Base-by-base conservation (phyloP, 805 yeast species). In the Starmerella riodocensis region DNA sequence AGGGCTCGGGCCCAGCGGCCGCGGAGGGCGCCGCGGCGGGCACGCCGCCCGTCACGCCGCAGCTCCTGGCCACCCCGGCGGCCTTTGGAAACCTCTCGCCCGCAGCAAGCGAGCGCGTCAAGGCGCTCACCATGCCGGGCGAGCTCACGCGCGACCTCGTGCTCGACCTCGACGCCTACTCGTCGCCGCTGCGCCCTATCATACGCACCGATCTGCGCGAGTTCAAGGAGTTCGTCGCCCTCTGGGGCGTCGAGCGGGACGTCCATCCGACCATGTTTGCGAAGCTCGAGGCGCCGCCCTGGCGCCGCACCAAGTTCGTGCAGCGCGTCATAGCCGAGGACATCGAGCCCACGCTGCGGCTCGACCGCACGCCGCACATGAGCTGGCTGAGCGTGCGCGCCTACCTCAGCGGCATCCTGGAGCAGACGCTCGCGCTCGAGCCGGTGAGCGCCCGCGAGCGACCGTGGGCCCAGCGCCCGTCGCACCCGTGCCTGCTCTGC, bases 371-470 rank as follows among this genome's bases (percentile, higher is more conserved):
- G 0, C 74, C 77, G 2, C 75, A 78, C 14, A 57, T 77, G 36
- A 66, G 77, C 21, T 76, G 76, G 73, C 67, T 76, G 41, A 72
- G 66, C 36, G 69, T 72, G 45, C 67, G 80, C 40, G 61, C 74
- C 11, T 68, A 86, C 40, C 64, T 85, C 66, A 59, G 66, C 33
- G 69, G 76, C 14, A 66, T 88, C 46, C 70, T 80, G 24, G 95
- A 85, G 37, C 93, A 93, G 3, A 68, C 78, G 32, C 84, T 83
- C 5, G 67, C 74, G 3, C 76, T 88, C 29, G 94, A 85, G 58
- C 98, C 98, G 0, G 71, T 86, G 7, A 73, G 83, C 37, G 86
- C 88, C 0, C 69, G 78, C 29, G 85, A 86, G 52, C 93, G 81
- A 57, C 71, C 73, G 1, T 78, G 78, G 57, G 40, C 53, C 24